phyloP scores from a whole-genome alignment of 139 green algal species.

The Closterium sp. region DNA sequence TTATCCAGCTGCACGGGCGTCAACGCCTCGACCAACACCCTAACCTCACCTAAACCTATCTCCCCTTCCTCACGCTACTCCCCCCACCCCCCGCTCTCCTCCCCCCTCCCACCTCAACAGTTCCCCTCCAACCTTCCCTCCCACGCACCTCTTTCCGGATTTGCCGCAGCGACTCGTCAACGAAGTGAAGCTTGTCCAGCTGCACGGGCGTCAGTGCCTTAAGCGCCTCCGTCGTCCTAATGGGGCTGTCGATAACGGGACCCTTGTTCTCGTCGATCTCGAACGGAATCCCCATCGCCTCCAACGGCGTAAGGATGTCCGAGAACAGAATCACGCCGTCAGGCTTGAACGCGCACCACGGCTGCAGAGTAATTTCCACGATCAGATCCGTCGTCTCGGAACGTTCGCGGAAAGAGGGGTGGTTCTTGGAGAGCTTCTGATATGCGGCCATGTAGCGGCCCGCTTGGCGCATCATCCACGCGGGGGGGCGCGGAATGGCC shows the following conservation, averaged over 20 bases:
- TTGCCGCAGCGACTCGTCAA: conserved; percentile 70
- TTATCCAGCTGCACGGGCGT: conserved; percentile 65
- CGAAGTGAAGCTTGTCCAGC: conserved; percentile 70
- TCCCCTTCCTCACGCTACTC: not conserved
- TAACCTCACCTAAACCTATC: no score
- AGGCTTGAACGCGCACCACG: conserved; percentile 77
- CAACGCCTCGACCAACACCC: conserved; percentile 65
- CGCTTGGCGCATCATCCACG: conserved; percentile 98
- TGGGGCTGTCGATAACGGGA: conserved; percentile 68
- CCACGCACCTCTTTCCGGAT: conserved; percentile 66
- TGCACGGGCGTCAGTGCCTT: conserved; percentile 73
- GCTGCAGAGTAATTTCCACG: conserved; percentile 90
- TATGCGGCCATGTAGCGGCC: conserved; percentile 60
- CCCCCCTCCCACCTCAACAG: no score
- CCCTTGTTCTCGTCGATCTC: conserved; percentile 82
- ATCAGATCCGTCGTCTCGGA: conserved; percentile 94
- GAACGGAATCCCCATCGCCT: conserved; percentile 75
- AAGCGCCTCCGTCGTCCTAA: conserved; percentile 64
- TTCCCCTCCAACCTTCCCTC: not conserved
- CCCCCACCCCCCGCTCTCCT: no score
- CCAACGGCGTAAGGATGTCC: conserved; percentile 81
- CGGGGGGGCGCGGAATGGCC: conserved; percentile 25
- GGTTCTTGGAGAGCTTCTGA: conserved; percentile 80
- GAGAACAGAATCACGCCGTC: conserved; percentile 66
- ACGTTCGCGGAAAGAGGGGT: conserved; percentile 88